A percentile compares a stretch with the other conserved stretches of the same genome.
Conservation (phyloP, 441 rosid species). For the Theobroma grandiflorum region DNA sequence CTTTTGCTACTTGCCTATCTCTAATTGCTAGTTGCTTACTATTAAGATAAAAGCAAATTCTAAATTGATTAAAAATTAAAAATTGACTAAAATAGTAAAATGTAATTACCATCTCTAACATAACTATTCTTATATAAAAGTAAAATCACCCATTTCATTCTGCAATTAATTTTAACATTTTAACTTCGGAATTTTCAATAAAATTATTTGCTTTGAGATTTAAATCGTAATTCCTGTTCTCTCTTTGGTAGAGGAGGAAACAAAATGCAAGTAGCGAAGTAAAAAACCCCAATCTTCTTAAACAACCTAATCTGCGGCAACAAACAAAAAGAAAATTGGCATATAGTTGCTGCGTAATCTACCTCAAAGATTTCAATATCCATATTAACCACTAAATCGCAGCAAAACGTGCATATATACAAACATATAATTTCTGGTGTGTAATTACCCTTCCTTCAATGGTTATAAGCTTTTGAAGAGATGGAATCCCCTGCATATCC, state of each 20-base stretch:
- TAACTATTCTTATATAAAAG: not conserved
- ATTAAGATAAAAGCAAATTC: not conserved
- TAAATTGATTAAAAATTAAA: not conserved
- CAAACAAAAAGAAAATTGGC: not conserved
- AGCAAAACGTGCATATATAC: too few relatives aligned
- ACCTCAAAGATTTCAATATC: not conserved
- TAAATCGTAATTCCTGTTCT: not conserved
- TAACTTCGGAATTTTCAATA: not conserved
- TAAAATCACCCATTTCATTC: not conserved
- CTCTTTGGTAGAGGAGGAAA: not conserved
- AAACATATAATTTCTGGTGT: not conserved
- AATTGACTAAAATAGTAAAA: not conserved
- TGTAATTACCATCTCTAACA: not conserved
- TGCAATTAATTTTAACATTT: too few relatives aligned
- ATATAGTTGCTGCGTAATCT: not conserved
- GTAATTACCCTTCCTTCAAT: conserved; percentile 76
- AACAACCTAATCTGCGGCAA: not conserved
- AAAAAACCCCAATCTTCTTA: not conserved
- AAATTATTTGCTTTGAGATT: not conserved
- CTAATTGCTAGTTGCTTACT: not conserved
- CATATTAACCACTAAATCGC: not conserved
- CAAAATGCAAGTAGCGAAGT: not conserved
- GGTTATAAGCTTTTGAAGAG: conserved; percentile 67
- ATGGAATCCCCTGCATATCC: conserved; percentile 75
- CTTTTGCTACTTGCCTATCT: not conserved